phyloP scores from a whole-genome alignment of 1,284 basidiomycete species.

The Filobasidium uniguttulatum region DNA sequence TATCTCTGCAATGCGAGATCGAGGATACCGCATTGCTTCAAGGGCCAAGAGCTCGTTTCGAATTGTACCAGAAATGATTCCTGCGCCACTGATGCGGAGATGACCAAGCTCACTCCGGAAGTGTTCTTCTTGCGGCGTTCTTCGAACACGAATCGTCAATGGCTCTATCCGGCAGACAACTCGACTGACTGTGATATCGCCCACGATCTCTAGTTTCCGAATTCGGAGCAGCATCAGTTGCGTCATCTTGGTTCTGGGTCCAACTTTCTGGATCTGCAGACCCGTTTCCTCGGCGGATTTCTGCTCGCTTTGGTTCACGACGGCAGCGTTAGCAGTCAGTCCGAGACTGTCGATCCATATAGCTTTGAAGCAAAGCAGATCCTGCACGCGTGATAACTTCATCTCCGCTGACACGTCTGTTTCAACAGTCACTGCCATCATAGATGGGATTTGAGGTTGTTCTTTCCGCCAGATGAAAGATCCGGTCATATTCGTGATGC shows the following conservation, averaged over 20 bases:
- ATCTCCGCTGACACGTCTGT: constrained; percentile 60
- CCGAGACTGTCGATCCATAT: constrained; percentile 62
- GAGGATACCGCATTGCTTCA: constrained; percentile 51
- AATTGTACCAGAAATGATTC: constrained; percentile 59
- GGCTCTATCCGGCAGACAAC: constrained; percentile 52
- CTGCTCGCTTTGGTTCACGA: constrained; percentile 2
- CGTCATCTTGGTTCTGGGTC: constrained; percentile 19
- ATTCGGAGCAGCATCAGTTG: constrained; percentile 54
- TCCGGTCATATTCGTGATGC: constrained; percentile 29
- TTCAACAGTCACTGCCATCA: constrained; percentile 52
- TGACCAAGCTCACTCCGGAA: constrained; percentile 53
- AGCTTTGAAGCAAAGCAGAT: constrained; percentile 75
- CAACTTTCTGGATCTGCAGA: no score
- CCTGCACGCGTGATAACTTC: constrained; percentile 66
- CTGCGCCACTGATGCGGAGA: constrained; percentile 50
- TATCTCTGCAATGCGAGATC: constrained; percentile 20
- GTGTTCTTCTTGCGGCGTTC: constrained; percentile 39
- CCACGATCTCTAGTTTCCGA: constrained; percentile 54
- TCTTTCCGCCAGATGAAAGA: constrained; percentile 16
- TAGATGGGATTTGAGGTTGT: neutral
- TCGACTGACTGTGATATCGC: constrained; percentile 50
- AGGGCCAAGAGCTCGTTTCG: constrained; percentile 59
- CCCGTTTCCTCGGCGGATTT: constrained; percentile 8
- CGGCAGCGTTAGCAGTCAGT: constrained; percentile 19
- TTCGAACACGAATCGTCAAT: constrained; percentile 40